A percentile compares a stretch with the other conserved stretches of the same genome.
phyloP scores from a whole-genome alignment of 306 rosid genomes.

The Begonia loranthoides region DNA sequence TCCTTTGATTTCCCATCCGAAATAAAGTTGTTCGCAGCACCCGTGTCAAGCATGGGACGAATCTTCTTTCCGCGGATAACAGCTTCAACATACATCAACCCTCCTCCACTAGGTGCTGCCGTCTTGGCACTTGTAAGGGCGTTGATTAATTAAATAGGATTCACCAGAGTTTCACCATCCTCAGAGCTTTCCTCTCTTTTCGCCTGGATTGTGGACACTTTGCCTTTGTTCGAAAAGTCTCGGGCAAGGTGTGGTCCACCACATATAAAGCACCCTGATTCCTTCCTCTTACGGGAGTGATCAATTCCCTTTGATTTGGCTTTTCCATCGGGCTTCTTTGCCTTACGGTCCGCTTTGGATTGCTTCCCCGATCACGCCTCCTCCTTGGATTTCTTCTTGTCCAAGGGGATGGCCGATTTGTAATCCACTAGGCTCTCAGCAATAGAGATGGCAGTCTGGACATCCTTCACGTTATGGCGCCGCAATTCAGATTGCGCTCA shows the following conservation, averaged over 20 bases:
- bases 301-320: neutral
- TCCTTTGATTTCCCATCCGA: neutral
- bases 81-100: neutral
- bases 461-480: neutral
- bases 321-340: neutral
- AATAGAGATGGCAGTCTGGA: neutral
- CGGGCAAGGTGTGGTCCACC: neutral
- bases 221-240: neutral
- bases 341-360: too few relatives aligned
- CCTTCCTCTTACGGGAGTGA: rapidly evolving
- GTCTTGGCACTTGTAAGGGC: neutral
- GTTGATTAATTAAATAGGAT: neutral
- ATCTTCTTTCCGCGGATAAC: neutral
- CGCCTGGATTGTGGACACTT: neutral
- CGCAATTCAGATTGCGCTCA: neutral
- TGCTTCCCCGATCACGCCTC: neutral
- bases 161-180: too few relatives aligned
- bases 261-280: neutral
- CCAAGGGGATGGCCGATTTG: too few relatives aligned
- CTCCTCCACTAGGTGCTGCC: neutral
- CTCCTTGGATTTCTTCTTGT: neutral
- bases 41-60: neutral
- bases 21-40: neutral
- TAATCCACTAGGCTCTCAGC: neutral
- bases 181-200: neutral